Base-by-base conservation (phyloP, 768 basidiomycete genomes). In the Chalciporus piperatus region DNA sequence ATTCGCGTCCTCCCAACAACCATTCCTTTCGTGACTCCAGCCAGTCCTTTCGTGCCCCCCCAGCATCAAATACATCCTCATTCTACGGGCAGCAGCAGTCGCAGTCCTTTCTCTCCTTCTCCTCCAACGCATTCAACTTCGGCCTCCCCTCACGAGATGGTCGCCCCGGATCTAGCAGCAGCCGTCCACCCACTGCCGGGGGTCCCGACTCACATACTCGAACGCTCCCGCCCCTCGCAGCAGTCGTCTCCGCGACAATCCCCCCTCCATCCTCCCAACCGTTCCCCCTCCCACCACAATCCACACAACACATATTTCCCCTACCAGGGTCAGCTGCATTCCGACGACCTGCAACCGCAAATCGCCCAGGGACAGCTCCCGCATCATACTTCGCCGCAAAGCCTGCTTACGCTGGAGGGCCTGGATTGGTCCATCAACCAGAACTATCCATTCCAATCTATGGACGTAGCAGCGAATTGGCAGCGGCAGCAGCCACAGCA, bases 21-120 rank as follows among this genome's bases (percentile, higher is more conserved):
- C 83, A 84, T 82, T 86, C 84, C 82, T 85, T 85, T 85, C 84
- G 82, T 79, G 82, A 82, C 76, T 74, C 82, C 79, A 73, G 77
- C 81, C 85, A 86, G 82, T 86, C 85, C 85, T 86, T 86, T 85
- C 85, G 82, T 83, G 76, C 70, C 78, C 76, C 79, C 68, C 65
- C 76, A 59, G 54, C 74, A 66, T 67, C 75, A 50, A 56, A 72
- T 62, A 22, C 72, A 61, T 59, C 76, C 68, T 50, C 71, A 66
- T 59, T 72, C 67, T 66, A 43, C 66, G 70, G 63, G 48, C 73
- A 64, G 51, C 72, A 70, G 64, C 76, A 74, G 64, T 72, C 71
- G 74, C 84, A 85, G 77, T 84, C 84, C 82, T 86, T 83, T 84
- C 84, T 79, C 76, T 61, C 75, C 79, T 74, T 76, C 75, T 41